Evolutionary conservation across 2,329 filamentous ascomycete species (phyloP).

Genomic region (Macroventuria anomochaeta): DNA sequence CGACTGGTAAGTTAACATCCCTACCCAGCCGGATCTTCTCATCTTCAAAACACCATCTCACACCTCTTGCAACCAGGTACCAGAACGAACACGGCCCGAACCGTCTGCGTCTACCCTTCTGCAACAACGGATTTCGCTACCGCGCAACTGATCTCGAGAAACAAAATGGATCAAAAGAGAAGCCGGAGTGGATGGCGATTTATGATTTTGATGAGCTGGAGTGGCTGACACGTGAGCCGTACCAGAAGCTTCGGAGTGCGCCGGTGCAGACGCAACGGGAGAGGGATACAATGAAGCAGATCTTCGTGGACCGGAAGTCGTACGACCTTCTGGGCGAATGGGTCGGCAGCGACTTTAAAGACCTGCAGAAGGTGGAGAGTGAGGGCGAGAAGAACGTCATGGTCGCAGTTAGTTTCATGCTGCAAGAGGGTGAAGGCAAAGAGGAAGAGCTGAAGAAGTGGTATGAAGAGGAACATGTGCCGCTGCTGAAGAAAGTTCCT

Average conservation of each 20-base stretch:
- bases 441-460: conserved; percentile 68
- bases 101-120: conserved; percentile 75
- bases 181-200: conserved; percentile 76
- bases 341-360: conserved; percentile 63
- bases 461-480: conserved; percentile 77
- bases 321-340: conserved; percentile 69
- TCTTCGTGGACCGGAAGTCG: conserved; percentile 73
- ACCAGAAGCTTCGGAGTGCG: conserved; percentile 68
- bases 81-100: conserved; percentile 90
- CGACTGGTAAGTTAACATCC: conserved; percentile 58
- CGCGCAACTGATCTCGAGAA: conserved; percentile 65
- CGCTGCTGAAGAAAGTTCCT: conserved; percentile 73
- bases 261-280: conserved; percentile 65
- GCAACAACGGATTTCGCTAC: conserved; percentile 81
- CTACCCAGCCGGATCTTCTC: conserved; percentile 28
- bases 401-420: conserved; percentile 65
- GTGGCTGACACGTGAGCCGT: conserved; percentile 72
- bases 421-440: conserved; percentile 60
- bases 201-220: conserved; percentile 83
- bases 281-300: conserved; percentile 66
- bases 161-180: conserved; percentile 42
- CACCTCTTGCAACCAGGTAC: conserved; percentile 60
- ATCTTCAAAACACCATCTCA: conserved; percentile 23
- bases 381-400: conserved; percentile 63
- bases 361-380: conserved; percentile 66